These are phyloP conservation scores for Alternaria arborescens DNA, from an alignment of 2,329 filamentous ascomycete genomes.

Conservation along the genomic window DNA sequence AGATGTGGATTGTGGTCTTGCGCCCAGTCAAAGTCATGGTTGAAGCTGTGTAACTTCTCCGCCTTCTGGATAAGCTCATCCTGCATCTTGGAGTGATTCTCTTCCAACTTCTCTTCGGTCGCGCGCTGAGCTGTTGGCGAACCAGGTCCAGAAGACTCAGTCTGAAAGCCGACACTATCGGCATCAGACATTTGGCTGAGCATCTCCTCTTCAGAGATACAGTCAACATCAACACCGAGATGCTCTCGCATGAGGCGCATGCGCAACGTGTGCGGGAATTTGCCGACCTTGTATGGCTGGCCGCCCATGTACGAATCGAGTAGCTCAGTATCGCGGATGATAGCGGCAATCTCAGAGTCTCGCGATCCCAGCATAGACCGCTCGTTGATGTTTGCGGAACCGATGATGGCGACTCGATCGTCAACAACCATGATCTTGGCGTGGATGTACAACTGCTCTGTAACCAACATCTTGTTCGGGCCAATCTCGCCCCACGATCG, in stretches of 20 bases:
- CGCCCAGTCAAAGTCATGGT: conserved; percentile 75
- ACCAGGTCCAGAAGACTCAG: conserved; percentile 45
- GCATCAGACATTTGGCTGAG: conserved; percentile 55
- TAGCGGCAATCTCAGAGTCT: conserved; percentile 89
- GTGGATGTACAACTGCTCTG: conserved; percentile 97
- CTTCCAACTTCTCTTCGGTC: conserved; percentile 51
- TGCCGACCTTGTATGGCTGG: conserved; percentile 85
- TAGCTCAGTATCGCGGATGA: conserved; percentile 93
- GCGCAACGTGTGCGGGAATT: conserved; percentile 91
- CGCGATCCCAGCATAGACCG: conserved; percentile 91
- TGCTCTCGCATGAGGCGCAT: conserved; percentile 97
- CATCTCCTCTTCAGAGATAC: conserved; percentile 62
- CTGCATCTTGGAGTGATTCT: conserved; percentile 55
- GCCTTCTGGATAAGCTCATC: conserved; percentile 66
- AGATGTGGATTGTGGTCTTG: conserved; percentile 66
- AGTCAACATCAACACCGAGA: conserved; percentile 92
- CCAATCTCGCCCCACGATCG: conserved; percentile 93
- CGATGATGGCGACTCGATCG: conserved; percentile 90
- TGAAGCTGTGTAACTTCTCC: conserved; percentile 72
- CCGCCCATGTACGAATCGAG: conserved; percentile 92
- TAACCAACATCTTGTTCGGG: conserved; percentile 81
- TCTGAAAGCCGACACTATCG: conserved; percentile 71
- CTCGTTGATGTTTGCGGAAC: conserved; percentile 98
- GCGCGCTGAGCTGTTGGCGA: conserved; percentile 46
- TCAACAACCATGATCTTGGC: conserved; percentile 97